These are phyloP conservation scores for Candida silvicultrix DNA, from an alignment of 805 yeast genomes.

Conservation along the genomic window DNA sequence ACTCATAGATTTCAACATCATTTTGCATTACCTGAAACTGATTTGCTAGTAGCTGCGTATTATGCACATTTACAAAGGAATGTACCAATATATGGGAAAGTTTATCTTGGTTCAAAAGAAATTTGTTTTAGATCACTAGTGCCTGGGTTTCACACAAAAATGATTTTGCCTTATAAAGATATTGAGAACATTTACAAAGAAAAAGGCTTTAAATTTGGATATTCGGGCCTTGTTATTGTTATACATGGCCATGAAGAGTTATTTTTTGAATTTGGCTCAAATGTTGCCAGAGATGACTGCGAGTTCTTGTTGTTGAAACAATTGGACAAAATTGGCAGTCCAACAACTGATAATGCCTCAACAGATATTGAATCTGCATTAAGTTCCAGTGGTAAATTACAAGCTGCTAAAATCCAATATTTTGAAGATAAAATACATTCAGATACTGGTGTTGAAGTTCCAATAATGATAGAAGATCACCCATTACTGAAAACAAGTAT, in stretches of 20 bases:
- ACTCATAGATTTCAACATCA: constrained; percentile 55
- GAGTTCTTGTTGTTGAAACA: constrained; percentile 45
- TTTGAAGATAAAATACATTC: constrained; percentile 61
- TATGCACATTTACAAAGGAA: constrained; percentile 63
- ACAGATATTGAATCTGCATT: constrained; percentile 6
- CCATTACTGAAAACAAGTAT: constrained; percentile 46
- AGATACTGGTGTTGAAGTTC: constrained; percentile 58
- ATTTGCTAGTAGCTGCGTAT: constrained; percentile 58
- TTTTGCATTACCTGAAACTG: constrained; percentile 54
- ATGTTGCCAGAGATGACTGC: constrained; percentile 67
- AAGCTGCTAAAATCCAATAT: constrained; percentile 55
- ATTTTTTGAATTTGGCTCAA: constrained; percentile 67
- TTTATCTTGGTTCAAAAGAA: constrained; percentile 61
- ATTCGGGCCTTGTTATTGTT: constrained; percentile 63
- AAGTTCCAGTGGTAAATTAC: constrained; percentile 25
- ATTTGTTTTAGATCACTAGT: constrained; percentile 78
- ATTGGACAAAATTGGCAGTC: constrained; percentile 34
- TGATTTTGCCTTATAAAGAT: constrained; percentile 76
- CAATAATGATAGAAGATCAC: constrained; percentile 61
- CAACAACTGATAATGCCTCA: constrained; percentile 3
- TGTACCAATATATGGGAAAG: constrained; percentile 76
- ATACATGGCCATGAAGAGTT: constrained; percentile 74
- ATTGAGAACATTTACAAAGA: constrained; percentile 65
- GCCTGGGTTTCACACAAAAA: constrained; percentile 71
- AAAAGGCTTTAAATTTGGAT: constrained; percentile 62